These are phyloP conservation scores for Hypseocharis bilobata DNA, from an alignment of 441 rosid genomes.

Conservation along the genomic window DNA sequence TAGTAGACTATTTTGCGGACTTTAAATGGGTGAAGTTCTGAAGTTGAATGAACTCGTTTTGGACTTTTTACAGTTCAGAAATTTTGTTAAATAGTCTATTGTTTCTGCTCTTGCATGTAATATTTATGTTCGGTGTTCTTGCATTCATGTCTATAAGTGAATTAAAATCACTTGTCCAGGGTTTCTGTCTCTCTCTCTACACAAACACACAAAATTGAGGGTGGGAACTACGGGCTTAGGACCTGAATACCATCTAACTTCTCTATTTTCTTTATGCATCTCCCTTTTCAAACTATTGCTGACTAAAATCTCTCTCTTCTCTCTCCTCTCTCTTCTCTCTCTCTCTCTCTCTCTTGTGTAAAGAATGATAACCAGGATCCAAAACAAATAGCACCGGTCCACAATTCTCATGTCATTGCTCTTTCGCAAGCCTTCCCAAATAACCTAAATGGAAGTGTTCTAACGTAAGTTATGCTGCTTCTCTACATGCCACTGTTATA, in stretches of 20 bases:
- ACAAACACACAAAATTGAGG: too few relatives aligned
- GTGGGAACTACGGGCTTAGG: too few relatives aligned
- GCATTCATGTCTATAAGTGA: too few relatives aligned
- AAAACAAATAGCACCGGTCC: constrained; percentile 55
- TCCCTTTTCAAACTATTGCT: not conserved
- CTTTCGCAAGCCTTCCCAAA: constrained; percentile 80
- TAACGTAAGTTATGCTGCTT: constrained; percentile 56
- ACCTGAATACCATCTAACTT: too few relatives aligned
- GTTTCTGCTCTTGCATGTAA: not conserved
- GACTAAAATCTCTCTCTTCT: constrained; percentile 10
- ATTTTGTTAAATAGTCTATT: too few relatives aligned
- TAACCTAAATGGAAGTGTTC: constrained; percentile 60
- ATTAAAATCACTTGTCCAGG: not conserved
- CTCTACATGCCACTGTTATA: constrained; percentile 2
- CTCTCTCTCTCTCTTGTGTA: constrained; percentile 22
- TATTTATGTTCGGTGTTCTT: not conserved
- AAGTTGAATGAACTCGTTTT: not conserved
- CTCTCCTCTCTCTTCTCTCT: constrained; percentile 22
- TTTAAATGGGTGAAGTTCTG: not conserved
- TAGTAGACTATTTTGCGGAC: not conserved
- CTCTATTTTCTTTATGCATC: not conserved
- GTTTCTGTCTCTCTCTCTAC: not conserved
- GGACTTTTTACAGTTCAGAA: not conserved
- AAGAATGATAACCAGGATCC: constrained; percentile 71
- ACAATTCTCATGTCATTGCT: constrained; percentile 77